These are phyloP conservation scores for Letharia lupina DNA, from an alignment of 495 filamentous ascomycete genomes.

Conservation along the genomic window DNA sequence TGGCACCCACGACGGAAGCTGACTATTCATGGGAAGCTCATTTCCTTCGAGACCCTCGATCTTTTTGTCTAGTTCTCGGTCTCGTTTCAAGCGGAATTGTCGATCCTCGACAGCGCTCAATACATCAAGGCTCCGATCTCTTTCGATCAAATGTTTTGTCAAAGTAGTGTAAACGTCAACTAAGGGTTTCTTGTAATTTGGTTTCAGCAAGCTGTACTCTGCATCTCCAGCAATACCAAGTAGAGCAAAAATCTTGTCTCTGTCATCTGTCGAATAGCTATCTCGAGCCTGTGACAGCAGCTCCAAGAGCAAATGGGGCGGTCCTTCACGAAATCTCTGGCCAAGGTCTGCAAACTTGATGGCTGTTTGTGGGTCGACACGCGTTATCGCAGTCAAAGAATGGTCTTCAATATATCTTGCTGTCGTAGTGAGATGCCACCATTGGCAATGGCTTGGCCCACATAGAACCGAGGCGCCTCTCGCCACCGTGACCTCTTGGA, in stretches of 20 bases:
- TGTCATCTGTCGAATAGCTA: not conserved
- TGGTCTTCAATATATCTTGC: not conserved
- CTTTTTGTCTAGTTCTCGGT: not conserved
- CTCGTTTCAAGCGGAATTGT: not conserved
- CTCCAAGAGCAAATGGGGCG: not conserved
- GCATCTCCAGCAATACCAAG: not conserved
- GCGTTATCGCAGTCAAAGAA: not conserved
- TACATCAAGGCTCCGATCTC: not conserved
- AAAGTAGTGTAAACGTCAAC: not conserved
- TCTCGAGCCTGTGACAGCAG: not conserved
- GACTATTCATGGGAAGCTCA: too few species aligned
- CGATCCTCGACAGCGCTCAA: conserved; percentile 2
- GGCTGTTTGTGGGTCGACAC: not conserved
- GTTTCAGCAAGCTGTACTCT: not conserved
- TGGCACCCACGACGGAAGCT: not conserved
- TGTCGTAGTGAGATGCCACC: not conserved
- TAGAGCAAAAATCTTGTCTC: not conserved
- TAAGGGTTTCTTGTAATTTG: not conserved
- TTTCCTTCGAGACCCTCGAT: too few species aligned
- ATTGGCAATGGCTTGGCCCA: not conserved
- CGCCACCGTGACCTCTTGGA: not conserved
- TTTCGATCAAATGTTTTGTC: not conserved
- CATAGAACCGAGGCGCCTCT: not conserved
- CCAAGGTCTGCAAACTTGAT: not conserved
- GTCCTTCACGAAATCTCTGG: not conserved